Evolutionary conservation across 306 rosid species (phyloP).

Genomic region (Vicia faba): DNA sequence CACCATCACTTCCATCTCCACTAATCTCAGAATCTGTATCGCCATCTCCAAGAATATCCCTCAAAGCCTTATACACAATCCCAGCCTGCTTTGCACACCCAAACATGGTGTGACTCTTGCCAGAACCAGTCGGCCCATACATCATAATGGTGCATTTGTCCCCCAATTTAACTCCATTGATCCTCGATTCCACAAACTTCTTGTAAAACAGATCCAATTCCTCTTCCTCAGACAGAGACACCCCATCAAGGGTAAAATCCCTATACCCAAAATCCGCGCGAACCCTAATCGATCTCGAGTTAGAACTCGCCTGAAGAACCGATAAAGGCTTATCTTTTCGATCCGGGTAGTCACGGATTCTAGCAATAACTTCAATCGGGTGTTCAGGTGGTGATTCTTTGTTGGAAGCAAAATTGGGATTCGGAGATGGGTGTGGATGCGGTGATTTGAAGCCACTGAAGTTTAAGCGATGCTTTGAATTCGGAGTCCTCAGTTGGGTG

Average conservation of each 20-base stretch:
- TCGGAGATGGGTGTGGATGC: constrained; percentile 64
- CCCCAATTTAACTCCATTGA: constrained; percentile 71
- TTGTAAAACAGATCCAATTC: constrained; percentile 68
- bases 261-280: constrained; percentile 93
- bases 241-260: constrained; percentile 91
- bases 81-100: constrained; percentile 89
- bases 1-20: constrained; percentile 28
- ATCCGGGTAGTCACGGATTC: constrained; percentile 89
- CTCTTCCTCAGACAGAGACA: constrained; percentile 84
- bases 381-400: constrained; percentile 71
- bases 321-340: constrained; percentile 71
- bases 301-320: constrained; percentile 59
- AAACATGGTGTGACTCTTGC: constrained; percentile 97
- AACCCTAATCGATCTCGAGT: constrained; percentile 62
- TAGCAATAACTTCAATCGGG: constrained; percentile 87
- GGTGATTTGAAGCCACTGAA: constrained; percentile 54
- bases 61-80: constrained; percentile 82
- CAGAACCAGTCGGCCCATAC: constrained; percentile 99
- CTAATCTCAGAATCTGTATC: constrained; percentile 45
- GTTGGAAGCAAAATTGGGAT: constrained; percentile 37
- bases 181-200: constrained; percentile 79
- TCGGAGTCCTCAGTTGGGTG: constrained; percentile 66
- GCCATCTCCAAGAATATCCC: constrained; percentile 78
- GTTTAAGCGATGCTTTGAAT: constrained; percentile 78
- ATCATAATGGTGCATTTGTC: constrained; percentile 95